These are phyloP conservation scores for Lasiodiplodia sp. DNA, from an alignment of 2,329 filamentous ascomycete genomes.

Conservation along the genomic window DNA sequence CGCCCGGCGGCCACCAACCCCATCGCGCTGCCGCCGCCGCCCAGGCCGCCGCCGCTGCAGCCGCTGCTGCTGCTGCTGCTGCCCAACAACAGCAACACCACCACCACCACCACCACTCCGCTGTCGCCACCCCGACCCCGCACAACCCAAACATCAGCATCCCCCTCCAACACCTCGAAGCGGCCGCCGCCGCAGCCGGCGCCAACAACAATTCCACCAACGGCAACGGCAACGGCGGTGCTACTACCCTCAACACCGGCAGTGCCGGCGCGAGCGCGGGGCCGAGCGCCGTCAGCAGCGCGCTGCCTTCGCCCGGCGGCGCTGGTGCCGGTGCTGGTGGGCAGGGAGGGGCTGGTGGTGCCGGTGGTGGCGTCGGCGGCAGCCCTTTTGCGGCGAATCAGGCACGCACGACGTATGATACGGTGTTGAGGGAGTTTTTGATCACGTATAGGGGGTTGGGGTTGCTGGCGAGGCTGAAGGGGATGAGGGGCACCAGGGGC, in stretches of 20 bases:
- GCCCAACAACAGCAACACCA: not conserved
- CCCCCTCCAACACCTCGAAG: slow-evolving; percentile 31
- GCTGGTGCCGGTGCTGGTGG: slow-evolving; percentile 35
- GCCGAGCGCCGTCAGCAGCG: slow-evolving; percentile 13
- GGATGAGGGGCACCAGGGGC: slow-evolving; percentile 63
- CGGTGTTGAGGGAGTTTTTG: slow-evolving; percentile 73
- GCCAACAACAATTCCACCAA: not conserved
- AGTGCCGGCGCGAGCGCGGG: slow-evolving; percentile 21
- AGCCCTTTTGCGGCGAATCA: slow-evolving; percentile 25
- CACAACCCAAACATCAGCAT: slow-evolving; percentile 26
- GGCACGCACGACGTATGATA: slow-evolving; percentile 56
- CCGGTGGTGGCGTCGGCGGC: not conserved
- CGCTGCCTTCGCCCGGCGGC: slow-evolving; percentile 9
- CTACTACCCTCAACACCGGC: slow-evolving; percentile 13
- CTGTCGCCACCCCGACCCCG: not conserved
- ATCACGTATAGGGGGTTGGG: slow-evolving; percentile 72
- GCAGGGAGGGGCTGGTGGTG: not conserved
- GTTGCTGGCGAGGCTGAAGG: slow-evolving; percentile 72
- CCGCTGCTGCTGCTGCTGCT: not conserved
- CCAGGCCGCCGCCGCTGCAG: not conserved
- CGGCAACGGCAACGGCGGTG: not conserved
- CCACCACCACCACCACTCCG: not conserved
- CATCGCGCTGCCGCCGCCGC: slow-evolving; percentile 10
- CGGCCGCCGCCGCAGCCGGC: slow-evolving; percentile 35
- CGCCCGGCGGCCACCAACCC: slow-evolving; percentile 35